These are phyloP conservation scores for Brassica nigra DNA, from an alignment of 345 rosid species.

Conservation along the genomic window DNA sequence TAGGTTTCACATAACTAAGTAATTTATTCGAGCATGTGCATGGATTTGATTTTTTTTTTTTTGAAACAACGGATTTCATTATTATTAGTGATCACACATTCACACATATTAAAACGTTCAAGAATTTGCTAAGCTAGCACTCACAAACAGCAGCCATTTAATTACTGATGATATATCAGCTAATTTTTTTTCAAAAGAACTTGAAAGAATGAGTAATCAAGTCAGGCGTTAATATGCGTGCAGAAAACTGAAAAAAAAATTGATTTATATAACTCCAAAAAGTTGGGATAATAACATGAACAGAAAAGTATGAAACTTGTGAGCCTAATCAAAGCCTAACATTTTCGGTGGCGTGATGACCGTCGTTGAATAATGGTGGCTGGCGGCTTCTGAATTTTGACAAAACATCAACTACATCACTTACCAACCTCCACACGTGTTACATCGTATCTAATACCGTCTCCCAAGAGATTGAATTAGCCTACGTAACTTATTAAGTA, in stretches of 20 bases:
- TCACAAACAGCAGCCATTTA: too few species aligned
- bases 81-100: too few species aligned
- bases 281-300: background rate
- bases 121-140: too few species aligned
- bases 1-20: background rate
- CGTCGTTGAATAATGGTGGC: conserved; percentile 43
- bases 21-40: too few species aligned
- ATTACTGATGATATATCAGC: too few species aligned
- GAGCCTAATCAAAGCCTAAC: conserved; percentile 11
- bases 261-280: background rate
- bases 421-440: background rate
- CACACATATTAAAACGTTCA: too few species aligned
- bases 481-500: conserved; percentile 19
- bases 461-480: conserved; percentile 33
- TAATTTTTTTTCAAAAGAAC: too few species aligned
- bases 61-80: too few species aligned
- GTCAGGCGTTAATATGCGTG: background rate
- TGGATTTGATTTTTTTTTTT: too few species aligned
- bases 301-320: conserved; percentile 3
- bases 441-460: conserved; percentile 26
- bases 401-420: conserved; percentile 22
- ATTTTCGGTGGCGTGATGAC: conserved; percentile 26
- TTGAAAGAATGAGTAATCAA: too few species aligned
- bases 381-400: conserved; percentile 40
- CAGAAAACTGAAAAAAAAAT: too few species aligned